These are phyloP conservation scores for Leucocoprinus leucothites DNA, from an alignment of 768 basidiomycete species.

Conservation along the genomic window DNA sequence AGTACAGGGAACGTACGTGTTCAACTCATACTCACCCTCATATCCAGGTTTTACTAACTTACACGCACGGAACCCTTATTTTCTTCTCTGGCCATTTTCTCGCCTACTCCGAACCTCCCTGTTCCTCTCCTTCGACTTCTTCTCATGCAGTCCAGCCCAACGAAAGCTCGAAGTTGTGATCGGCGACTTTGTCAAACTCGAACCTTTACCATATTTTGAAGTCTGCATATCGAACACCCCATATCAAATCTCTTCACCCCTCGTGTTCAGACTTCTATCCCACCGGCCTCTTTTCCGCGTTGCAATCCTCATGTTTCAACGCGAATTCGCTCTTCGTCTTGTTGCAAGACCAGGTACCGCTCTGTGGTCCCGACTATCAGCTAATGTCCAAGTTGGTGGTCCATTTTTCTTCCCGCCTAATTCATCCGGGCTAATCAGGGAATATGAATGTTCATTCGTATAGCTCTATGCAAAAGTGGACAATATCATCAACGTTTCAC, in stretches of 20 bases:
- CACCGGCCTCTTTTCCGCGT: conserved; percentile 92
- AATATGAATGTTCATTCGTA: no score
- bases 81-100: neutral
- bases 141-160: conserved; percentile 76
- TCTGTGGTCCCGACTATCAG: conserved; percentile 92
- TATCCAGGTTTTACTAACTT: conserved; percentile 2
- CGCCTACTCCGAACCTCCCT: no score
- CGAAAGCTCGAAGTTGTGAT: conserved; percentile 93
- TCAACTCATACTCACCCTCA: neutral
- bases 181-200: conserved; percentile 98
- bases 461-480: conserved; percentile 92
- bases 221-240: conserved; percentile 99
- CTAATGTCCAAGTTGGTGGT: conserved; percentile 75
- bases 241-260: conserved; percentile 97
- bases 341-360: conserved; percentile 80
- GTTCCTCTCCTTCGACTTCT: no score
- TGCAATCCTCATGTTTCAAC: conserved; percentile 99
- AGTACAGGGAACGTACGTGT: conserved; percentile 93
- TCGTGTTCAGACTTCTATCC: conserved; percentile 95
- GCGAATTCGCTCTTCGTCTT: conserved; percentile 93
- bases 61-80: neutral
- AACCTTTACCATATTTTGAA: conserved; percentile 90
- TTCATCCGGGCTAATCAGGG: no score
- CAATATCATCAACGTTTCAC: conserved; percentile 93
- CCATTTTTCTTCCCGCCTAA: no score